A percentile compares a stretch with the other conserved stretches of the same genome.
phyloP scores from a whole-genome alignment of 2,329 filamentous ascomycete genomes.

The Aspergillus sp. region DNA sequence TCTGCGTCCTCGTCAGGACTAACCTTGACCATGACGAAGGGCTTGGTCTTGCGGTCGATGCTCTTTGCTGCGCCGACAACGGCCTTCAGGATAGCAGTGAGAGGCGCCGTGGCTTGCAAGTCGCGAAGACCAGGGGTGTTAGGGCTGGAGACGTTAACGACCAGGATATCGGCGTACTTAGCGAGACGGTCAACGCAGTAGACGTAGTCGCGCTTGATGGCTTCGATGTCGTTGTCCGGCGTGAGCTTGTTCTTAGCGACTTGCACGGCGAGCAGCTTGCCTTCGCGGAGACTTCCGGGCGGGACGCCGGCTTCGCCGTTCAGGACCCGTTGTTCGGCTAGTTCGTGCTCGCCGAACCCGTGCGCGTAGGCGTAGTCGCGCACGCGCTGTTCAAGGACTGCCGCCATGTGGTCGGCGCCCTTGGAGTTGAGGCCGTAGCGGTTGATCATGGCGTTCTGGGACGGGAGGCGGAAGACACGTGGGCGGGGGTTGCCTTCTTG shows the following conservation, averaged over 20 bases:
- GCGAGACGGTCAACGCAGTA: slow-evolving; percentile 82
- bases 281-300: slow-evolving; percentile 74
- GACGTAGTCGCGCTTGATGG: slow-evolving; percentile 79
- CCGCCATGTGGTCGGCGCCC: slow-evolving; percentile 84
- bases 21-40: slow-evolving; percentile 95
- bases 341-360: slow-evolving; percentile 65
- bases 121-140: slow-evolving; percentile 91
- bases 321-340: slow-evolving; percentile 70
- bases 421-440: slow-evolving; percentile 92
- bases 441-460: slow-evolving; percentile 86
- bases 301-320: slow-evolving; percentile 76
- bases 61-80: slow-evolving; percentile 77
- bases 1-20: slow-evolving; percentile 91
- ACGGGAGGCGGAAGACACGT: slow-evolving; percentile 82
- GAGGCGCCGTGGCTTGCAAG: slow-evolving; percentile 78
- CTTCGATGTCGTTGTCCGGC: slow-evolving; percentile 78
- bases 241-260: slow-evolving; percentile 97
- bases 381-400: slow-evolving; percentile 73
- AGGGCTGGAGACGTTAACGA: slow-evolving; percentile 95
- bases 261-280: slow-evolving; percentile 83
- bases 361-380: slow-evolving; percentile 71
- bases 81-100: slow-evolving; percentile 76
- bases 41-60: slow-evolving; percentile 69
- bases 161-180: slow-evolving; percentile 89
- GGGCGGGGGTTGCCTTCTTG: slow-evolving; percentile 87